Evolutionary conservation across 2,329 filamentous ascomycete species (phyloP).

Genomic region (Ascochyta rabiei): DNA sequence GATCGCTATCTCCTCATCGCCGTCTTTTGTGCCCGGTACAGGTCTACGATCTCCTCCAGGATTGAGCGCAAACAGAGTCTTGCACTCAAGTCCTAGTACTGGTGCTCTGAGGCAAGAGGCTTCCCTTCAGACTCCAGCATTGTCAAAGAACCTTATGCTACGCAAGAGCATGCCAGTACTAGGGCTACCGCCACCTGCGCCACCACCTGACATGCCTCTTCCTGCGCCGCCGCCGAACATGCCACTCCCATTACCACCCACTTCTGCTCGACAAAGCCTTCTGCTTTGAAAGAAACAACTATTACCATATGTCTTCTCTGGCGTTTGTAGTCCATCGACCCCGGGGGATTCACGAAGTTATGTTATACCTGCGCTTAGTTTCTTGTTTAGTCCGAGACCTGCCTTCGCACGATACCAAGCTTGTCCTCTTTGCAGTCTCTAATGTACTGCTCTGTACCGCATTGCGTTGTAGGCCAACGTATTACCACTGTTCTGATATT

Average conservation of each 20-base stretch:
- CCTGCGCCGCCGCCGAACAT: constrained; percentile 45
- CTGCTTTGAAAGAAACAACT: neutral
- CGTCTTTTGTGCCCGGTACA: constrained; percentile 39
- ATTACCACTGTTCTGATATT: neutral
- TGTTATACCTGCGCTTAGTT: neutral
- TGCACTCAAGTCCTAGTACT: constrained; percentile 30
- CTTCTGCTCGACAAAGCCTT: constrained; percentile 2
- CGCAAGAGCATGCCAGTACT: constrained; percentile 48
- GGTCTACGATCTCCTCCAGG: constrained; percentile 22
- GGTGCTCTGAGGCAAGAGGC: constrained; percentile 36
- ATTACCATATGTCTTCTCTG: neutral
- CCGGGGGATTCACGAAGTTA: constrained; percentile 5
- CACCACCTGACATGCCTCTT: constrained; percentile 54
- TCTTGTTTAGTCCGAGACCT: neutral
- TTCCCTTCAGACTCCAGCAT: constrained; percentile 17
- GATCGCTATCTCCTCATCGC: constrained; percentile 37
- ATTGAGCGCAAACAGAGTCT: neutral
- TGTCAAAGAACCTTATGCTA: constrained; percentile 28
- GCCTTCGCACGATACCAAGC: constrained; percentile 6
- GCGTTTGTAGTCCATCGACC: neutral
- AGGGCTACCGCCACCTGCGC: constrained; percentile 53
- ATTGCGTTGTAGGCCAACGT: neutral
- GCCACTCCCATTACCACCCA: constrained; percentile 23
- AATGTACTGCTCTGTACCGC: neutral
- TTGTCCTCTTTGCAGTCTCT: neutral